These are phyloP conservation scores for Takashimella tepidaria DNA, from an alignment of 1,284 basidiomycete species.

Conservation along the genomic window DNA sequence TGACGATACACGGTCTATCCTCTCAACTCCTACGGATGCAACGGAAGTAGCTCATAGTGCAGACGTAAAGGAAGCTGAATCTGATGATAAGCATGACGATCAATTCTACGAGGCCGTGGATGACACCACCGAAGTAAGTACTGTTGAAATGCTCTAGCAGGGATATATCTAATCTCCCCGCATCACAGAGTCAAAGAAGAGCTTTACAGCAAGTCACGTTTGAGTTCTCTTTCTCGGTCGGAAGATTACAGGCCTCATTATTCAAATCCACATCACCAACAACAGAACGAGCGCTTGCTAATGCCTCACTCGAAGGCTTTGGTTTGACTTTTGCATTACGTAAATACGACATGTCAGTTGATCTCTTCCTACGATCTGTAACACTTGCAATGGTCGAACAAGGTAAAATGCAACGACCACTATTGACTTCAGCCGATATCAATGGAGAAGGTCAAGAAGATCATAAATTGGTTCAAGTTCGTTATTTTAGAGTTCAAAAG, in stretches of 20 bases:
- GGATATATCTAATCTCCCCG: slow-evolving; percentile 5
- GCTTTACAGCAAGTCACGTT: slow-evolving; percentile 78
- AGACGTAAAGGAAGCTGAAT: slow-evolving; percentile 21
- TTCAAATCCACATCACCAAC: slow-evolving; percentile 55
- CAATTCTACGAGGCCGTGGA: slow-evolving; percentile 73
- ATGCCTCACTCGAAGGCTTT: slow-evolving; percentile 77
- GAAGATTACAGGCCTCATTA: slow-evolving; percentile 75
- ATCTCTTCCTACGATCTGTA: slow-evolving; percentile 69
- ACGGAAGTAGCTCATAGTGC: slow-evolving; percentile 18
- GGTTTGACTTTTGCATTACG: slow-evolving; percentile 66
- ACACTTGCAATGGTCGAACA: slow-evolving; percentile 59
- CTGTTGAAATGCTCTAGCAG: not conserved
- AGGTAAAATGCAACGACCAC: slow-evolving; percentile 57
- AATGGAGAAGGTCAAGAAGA: slow-evolving; percentile 46
- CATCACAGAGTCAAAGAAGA: slow-evolving; percentile 17
- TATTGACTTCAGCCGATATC: slow-evolving; percentile 67
- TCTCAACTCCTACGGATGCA: slow-evolving; percentile 35
- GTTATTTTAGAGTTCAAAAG: slow-evolving; percentile 75
- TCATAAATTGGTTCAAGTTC: slow-evolving; percentile 72
- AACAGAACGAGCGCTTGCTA: slow-evolving; percentile 56
- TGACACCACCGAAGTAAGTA: slow-evolving; percentile 57
- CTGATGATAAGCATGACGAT: slow-evolving; percentile 50
- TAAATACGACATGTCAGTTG: slow-evolving; percentile 83
- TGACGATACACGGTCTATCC: slow-evolving; percentile 52
- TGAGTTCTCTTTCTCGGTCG: slow-evolving; percentile 85